Evolutionary conservation across 1,284 basidiomycete species (phyloP).

Genomic region (Cystobasidiaceae sp.): DNA sequence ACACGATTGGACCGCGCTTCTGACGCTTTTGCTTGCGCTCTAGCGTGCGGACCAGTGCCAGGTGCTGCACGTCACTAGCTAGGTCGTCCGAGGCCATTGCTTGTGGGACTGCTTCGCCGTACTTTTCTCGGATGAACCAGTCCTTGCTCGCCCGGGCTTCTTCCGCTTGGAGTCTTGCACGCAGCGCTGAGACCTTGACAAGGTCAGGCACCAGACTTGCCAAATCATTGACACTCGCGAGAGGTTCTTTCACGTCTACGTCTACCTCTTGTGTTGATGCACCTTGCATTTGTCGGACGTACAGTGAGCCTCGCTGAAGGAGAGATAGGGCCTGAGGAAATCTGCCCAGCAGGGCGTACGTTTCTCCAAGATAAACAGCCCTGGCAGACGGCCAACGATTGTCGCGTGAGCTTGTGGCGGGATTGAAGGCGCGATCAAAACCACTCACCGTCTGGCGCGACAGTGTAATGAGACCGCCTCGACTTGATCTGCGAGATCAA

Average conservation of each 20-base stretch:
- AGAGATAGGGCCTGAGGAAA: constrained; percentile 66
- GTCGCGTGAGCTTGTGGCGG: background rate
- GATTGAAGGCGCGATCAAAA: background rate
- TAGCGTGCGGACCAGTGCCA: no score
- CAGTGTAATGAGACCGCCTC: background rate
- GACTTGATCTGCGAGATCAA: constrained; percentile 8
- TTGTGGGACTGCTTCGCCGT: constrained; percentile 12
- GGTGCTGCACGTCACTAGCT: no score
- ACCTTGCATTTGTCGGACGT: constrained; percentile 66
- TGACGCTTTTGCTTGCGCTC: constrained; percentile 63
- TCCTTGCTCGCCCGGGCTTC: constrained; percentile 22
- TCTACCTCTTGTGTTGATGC: no score
- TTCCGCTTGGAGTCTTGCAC: constrained; percentile 30
- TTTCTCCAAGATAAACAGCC: constrained; percentile 64
- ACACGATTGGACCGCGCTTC: constrained; percentile 59
- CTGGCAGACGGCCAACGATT: constrained; percentile 48
- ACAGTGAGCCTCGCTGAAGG: constrained; percentile 61
- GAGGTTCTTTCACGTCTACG: no score
- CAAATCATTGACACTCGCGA: no score
- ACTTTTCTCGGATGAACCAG: constrained; percentile 32
- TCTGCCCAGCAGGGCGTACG: constrained; percentile 62
- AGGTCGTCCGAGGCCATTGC: constrained; percentile 8
- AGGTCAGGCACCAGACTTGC: constrained; percentile 15
- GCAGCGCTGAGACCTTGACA: constrained; percentile 26
- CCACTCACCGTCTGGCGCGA: constrained; percentile 4